Evolutionary conservation across 805 yeast species (phyloP), one percentile per base, ranked within the genome.

Genomic region (Scheffersomyces stipitis): DNA sequence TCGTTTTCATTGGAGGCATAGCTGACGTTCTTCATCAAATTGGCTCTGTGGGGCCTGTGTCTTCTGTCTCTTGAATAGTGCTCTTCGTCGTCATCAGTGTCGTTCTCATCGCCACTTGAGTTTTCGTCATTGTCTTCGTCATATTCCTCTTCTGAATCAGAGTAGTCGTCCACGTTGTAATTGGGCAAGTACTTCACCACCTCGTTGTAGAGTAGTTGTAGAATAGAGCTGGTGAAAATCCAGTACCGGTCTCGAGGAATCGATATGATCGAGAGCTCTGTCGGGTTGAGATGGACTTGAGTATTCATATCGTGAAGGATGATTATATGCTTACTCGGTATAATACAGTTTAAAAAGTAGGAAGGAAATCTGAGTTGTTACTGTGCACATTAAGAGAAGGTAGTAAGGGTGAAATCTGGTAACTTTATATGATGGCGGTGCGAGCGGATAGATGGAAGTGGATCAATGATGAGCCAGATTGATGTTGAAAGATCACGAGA

Each of bases 181-280:
- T 38, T 43, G 4, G 31, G 36, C 22, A 30, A 31, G 15, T 44
- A 31, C 28, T 47, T 54, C 22, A 46, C 39, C 3, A 69, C 59
- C 37, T 72, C 65, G 13, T 46, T 44, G 44, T 71, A 62, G 14
- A 78, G 48, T 6, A 79, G 62, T 45, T 67, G 69, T 18, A 77
- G 56, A n/a, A 79, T 62, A 1, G 81, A 73, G 24, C 74, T 64
- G 26, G 70, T 60, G 44, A 78, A 78, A n/a, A 74, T 38, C 76
- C 83, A 77, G 49, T 70, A 75, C 40, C 66, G 64, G 14, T 58
- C 63, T 41, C 81, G 56, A 1, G 81, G 78, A 15, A 79, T 69
- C 3, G 83, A 75, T 37, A 80, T 60, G 17, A 79, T 63, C 17
- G 77, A 66, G 29, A 80, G 61, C 31, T 58, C 51, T 4, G 72